phyloP scores from a whole-genome alignment of 805 yeast species.

The Candida silvatica region DNA sequence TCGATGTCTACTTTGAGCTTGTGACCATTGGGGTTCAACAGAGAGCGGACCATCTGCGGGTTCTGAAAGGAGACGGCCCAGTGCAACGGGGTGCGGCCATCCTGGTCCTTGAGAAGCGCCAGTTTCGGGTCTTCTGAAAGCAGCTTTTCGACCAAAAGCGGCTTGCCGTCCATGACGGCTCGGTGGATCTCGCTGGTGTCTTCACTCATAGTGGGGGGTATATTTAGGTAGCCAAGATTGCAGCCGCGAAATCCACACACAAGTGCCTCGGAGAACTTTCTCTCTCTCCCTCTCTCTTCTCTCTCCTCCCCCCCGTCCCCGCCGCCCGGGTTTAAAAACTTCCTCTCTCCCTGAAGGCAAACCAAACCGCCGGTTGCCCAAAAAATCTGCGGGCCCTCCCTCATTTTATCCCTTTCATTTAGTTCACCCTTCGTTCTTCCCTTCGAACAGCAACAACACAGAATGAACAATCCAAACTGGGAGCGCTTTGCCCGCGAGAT shows the following conservation, averaged over 20 bases:
- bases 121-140: conserved; percentile 41
- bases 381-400: neutral
- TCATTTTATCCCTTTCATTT: neutral
- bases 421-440: neutral
- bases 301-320: neutral
- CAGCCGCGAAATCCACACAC: too few relatives aligned
- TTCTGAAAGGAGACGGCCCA: conserved; percentile 77
- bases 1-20: conserved; percentile 49
- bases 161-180: conserved; percentile 59
- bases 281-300: too few relatives aligned
- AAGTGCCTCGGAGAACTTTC: too few relatives aligned
- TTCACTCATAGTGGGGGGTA: conserved; percentile 7
- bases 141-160: conserved; percentile 40
- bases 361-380: neutral
- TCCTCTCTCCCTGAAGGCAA: too few relatives aligned
- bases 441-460: conserved; percentile 1
- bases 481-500: conserved; percentile 42
- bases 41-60: conserved; percentile 37
- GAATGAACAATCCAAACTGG: conserved; percentile 36
- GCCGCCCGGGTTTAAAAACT: neutral
- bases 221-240: neutral
- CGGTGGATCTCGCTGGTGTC: conserved; percentile 35
- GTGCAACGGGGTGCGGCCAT: conserved; percentile 73
- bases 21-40: conserved; percentile 23
- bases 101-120: conserved; percentile 49